These are phyloP conservation scores for Ceratocystis variospora DNA, from an alignment of 2,329 filamentous ascomycete species.

Conservation along the genomic window DNA sequence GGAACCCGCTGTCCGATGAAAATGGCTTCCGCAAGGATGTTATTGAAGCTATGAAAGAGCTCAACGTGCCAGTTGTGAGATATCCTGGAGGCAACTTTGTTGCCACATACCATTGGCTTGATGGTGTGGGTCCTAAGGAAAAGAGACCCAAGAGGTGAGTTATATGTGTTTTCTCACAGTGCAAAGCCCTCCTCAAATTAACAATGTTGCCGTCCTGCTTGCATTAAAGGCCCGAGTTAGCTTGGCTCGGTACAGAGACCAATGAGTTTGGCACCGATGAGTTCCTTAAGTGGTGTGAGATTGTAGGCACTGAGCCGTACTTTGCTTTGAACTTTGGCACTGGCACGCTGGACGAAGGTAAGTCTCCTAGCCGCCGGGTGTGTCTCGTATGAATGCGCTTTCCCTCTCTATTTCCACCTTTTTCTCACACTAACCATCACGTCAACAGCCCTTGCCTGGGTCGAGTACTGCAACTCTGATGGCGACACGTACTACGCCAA, in stretches of 20 bases:
- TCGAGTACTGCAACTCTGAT: conserved; percentile 77
- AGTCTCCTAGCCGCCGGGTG: conserved; percentile 5
- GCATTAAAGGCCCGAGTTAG: conserved; percentile 51
- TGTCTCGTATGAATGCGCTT: neutral
- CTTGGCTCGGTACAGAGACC: conserved; percentile 62
- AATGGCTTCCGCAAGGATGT: conserved; percentile 71
- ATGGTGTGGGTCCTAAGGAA: conserved; percentile 62
- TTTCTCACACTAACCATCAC: neutral
- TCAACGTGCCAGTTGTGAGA: conserved; percentile 61
- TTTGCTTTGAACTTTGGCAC: conserved; percentile 72
- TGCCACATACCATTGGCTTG: conserved; percentile 74
- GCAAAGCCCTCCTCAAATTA: neutral
- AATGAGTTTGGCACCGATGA: conserved; percentile 78
- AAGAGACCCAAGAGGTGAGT: conserved; percentile 40
- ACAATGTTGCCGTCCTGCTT: neutral
- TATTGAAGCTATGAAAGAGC: conserved; percentile 55
- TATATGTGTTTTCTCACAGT: neutral
- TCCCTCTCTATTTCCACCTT: neutral
- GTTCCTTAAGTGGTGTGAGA: conserved; percentile 68
- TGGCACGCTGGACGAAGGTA: conserved; percentile 37
- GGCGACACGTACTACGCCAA: conserved; percentile 71
- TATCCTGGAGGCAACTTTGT: conserved; percentile 78
- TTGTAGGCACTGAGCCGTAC: conserved; percentile 63
- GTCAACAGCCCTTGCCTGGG: conserved; percentile 48
- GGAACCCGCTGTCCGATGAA: conserved; percentile 56